Conservation (phyloP, 1,139 yeast genomes). For the Sugiyamaella paludigena region DNA sequence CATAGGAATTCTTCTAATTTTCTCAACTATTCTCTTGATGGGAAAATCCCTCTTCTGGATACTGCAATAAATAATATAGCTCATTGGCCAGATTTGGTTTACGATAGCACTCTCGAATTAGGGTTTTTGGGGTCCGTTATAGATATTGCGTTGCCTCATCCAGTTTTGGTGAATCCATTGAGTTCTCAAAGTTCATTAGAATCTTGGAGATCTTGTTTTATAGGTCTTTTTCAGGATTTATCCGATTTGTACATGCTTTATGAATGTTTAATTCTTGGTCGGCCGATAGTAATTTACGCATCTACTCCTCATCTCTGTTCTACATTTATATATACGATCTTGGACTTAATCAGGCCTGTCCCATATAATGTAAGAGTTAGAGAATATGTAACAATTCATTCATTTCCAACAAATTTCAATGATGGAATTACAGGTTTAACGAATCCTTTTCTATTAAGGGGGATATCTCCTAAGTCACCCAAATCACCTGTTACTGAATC, state of each 20-base stretch:
- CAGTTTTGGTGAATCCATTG: conserved; percentile 16
- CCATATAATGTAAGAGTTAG: conserved; percentile 26
- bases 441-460: conserved; percentile 28
- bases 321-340: conserved; percentile 26
- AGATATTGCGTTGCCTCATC: conserved; percentile 16
- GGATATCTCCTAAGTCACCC: conserved; percentile 9
- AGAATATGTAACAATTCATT: conserved; percentile 32
- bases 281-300: conserved; percentile 30
- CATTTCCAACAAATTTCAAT: conserved; percentile 14
- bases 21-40: conserved; percentile 21
- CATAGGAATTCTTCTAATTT: conserved; percentile 13
- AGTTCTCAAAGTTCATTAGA: conserved; percentile 19
- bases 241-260: conserved; percentile 30
- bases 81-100: conserved; percentile 31
- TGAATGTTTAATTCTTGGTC: conserved; percentile 28
- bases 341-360: conserved; percentile 30
- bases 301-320: conserved; percentile 31
- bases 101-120: conserved; percentile 22
- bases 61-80: conserved; percentile 31
- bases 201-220: conserved; percentile 26
- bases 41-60: conserved; percentile 31
- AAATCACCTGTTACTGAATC: neutral
- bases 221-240: conserved; percentile 19
- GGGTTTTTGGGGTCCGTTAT: conserved; percentile 32
- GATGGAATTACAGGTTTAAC: conserved; percentile 31